Conservation (phyloP, 1,284 basidiomycete genomes). For the Pyrrhoderma noxium region DNA sequence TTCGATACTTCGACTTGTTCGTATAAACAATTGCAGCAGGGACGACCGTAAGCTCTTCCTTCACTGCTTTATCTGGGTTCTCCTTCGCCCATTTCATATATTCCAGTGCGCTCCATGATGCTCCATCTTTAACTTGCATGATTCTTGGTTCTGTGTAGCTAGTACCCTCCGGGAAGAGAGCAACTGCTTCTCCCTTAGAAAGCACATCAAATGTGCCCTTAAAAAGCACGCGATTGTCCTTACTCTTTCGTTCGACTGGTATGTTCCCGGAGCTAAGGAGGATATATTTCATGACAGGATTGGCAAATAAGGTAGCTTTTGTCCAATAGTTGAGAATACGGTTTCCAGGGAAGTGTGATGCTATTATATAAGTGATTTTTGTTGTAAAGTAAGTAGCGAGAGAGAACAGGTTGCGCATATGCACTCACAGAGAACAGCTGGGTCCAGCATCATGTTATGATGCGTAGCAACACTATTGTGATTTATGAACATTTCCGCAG, state of each 20-base stretch:
- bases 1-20: slow-evolving; percentile 91
- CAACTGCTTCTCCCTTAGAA: slow-evolving; percentile 71
- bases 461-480: slow-evolving; percentile 71
- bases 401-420: slow-evolving; percentile 10
- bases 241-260: slow-evolving; percentile 89
- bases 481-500: slow-evolving; percentile 10
- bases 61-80: slow-evolving; percentile 39
- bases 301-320: slow-evolving; percentile 74
- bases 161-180: slow-evolving; percentile 91
- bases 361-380: slow-evolving; percentile 32
- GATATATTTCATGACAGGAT: slow-evolving; percentile 67
- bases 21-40: slow-evolving; percentile 91
- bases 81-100: slow-evolving; percentile 74
- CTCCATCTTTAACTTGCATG: slow-evolving; percentile 92
- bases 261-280: slow-evolving; percentile 91
- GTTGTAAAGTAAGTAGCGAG: slow-evolving; percentile 18
- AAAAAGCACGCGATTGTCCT: slow-evolving; percentile 87
- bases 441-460: slow-evolving; percentile 91
- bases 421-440: slow-evolving; percentile 67
- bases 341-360: slow-evolving; percentile 67
- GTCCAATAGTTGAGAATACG: slow-evolving; percentile 93
- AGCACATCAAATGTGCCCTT: slow-evolving; percentile 85
- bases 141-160: slow-evolving; percentile 87
- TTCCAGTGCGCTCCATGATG: slow-evolving; percentile 93
- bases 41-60: slow-evolving; percentile 48